These are phyloP conservation scores for Metschnikowia dekortorum DNA, from an alignment of 805 yeast species.

Conservation along the genomic window DNA sequence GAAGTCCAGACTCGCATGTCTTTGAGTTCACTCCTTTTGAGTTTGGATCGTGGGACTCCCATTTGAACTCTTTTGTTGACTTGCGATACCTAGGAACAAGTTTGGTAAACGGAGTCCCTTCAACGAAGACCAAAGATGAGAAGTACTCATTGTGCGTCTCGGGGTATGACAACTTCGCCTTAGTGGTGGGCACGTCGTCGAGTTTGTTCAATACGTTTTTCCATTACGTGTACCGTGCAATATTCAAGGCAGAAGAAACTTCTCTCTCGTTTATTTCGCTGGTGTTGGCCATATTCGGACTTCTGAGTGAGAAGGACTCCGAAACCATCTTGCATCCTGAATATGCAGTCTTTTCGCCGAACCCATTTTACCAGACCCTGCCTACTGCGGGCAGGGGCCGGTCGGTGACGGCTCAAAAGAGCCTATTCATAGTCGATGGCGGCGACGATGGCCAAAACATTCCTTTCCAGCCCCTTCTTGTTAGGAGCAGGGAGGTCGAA, in stretches of 20 bases:
- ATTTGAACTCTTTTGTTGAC: constrained; percentile 44
- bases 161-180: constrained; percentile 57
- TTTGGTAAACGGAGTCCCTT: constrained; percentile 41
- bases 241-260: constrained; percentile 16
- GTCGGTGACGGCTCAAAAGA: constrained; percentile 14
- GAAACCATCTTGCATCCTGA: constrained; percentile 47
- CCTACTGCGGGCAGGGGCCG: constrained; percentile 11
- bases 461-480: constrained; percentile 44
- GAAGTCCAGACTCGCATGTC: constrained; percentile 38
- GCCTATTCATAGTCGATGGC: constrained; percentile 40
- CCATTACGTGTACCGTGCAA: constrained; percentile 42
- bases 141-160: constrained; percentile 38
- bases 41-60: constrained; percentile 63
- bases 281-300: constrained; percentile 12
- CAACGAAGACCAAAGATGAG: constrained; percentile 17
- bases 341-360: constrained; percentile 57
- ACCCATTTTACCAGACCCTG: constrained; percentile 45
- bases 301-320: constrained; percentile 6
- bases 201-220: constrained; percentile 52
- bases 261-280: constrained; percentile 11
- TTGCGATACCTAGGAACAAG: constrained; percentile 50
- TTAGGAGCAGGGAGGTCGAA: constrained; percentile 32
- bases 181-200: constrained; percentile 60
- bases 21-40: constrained; percentile 64
- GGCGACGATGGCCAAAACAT: constrained; percentile 49